phyloP scores from a whole-genome alignment of 1,139 yeast genomes.

The Kodamaea arcana region DNA sequence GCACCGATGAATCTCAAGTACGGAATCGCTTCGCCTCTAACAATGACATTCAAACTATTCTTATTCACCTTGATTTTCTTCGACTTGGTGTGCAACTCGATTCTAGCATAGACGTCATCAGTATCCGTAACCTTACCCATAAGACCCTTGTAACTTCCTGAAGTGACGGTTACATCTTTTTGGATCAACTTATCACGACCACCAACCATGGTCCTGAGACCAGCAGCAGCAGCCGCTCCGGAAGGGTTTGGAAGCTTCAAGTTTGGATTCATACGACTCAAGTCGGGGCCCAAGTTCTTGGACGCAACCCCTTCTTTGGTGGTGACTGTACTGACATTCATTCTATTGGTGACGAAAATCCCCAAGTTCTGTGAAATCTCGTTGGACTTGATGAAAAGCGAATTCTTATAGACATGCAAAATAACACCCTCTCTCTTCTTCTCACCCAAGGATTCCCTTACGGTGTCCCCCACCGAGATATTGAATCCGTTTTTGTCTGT shows the following conservation, averaged over 20 bases:
- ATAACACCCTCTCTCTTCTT: conserved; percentile 80
- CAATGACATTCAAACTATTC: conserved; percentile 66
- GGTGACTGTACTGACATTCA: conserved; percentile 77
- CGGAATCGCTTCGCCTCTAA: conserved; percentile 64
- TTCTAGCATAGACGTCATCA: conserved; percentile 85
- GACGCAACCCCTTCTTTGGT: conserved; percentile 70
- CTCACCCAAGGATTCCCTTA: conserved; percentile 69
- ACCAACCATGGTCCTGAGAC: conserved; percentile 50
- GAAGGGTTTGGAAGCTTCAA: conserved; percentile 40
- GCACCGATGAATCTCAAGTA: conserved; percentile 73
- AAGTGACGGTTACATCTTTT: conserved; percentile 79
- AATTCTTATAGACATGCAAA: conserved; percentile 77
- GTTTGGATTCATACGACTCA: conserved; percentile 84
- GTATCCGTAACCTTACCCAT: conserved; percentile 93
- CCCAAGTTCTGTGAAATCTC: conserved; percentile 84
- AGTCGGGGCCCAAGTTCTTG: conserved; percentile 58
- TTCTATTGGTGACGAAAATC: conserved; percentile 75
- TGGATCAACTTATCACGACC: conserved; percentile 81
- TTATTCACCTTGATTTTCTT: conserved; percentile 85
- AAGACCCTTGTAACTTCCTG: conserved; percentile 91
- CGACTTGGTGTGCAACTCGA: conserved; percentile 88
- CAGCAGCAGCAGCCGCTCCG: conserved; percentile 50
- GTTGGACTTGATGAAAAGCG: conserved; percentile 75
- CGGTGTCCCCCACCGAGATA: conserved; percentile 85
- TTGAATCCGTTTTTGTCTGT: conserved; percentile 86